A percentile compares a stretch with the other conserved stretches of the same genome.
phyloP scores from a whole-genome alignment of 2,329 filamentous ascomycete genomes.

The Penicillium sumatraense region DNA sequence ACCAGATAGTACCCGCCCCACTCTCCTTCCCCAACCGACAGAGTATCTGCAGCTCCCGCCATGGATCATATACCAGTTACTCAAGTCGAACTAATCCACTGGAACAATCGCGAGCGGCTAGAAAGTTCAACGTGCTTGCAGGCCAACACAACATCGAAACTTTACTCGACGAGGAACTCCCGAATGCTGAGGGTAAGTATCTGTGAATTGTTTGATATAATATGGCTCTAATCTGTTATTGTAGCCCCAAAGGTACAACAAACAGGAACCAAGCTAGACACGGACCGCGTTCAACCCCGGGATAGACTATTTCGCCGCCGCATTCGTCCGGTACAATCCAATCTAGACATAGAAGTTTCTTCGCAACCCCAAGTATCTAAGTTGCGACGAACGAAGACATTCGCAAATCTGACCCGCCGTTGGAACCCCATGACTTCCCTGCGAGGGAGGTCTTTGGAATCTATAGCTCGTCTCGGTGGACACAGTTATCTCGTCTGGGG shows the following conservation, averaged over 20 bases:
- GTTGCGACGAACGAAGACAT: constrained; percentile 46
- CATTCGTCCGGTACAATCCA: constrained; percentile 43
- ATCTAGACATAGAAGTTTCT: constrained; percentile 32
- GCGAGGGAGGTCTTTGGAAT: constrained; percentile 43
- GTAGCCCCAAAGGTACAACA: constrained; percentile 1
- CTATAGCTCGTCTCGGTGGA: constrained; percentile 49
- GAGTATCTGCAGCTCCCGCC: not conserved
- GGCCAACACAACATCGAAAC: constrained; percentile 26
- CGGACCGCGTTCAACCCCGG: constrained; percentile 18
- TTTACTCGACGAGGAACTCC: constrained; percentile 12
- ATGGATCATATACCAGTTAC: constrained; percentile 7
- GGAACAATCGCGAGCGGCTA: constrained; percentile 30
- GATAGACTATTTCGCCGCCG: constrained; percentile 31
- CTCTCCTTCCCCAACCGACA: not conserved
- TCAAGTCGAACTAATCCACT: constrained; percentile 24
- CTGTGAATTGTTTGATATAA: not conserved
- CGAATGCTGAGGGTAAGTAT: constrained; percentile 12
- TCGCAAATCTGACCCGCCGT: constrained; percentile 36
- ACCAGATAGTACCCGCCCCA: not conserved
- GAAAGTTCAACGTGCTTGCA: constrained; percentile 38
- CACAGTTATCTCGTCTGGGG: constrained; percentile 45
- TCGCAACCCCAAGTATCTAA: constrained; percentile 14
- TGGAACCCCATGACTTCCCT: constrained; percentile 38
- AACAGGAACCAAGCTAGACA: constrained; percentile 1
- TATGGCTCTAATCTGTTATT: not conserved